Conservation (phyloP, 257 asterid species). For the Petunia axillaris region DNA sequence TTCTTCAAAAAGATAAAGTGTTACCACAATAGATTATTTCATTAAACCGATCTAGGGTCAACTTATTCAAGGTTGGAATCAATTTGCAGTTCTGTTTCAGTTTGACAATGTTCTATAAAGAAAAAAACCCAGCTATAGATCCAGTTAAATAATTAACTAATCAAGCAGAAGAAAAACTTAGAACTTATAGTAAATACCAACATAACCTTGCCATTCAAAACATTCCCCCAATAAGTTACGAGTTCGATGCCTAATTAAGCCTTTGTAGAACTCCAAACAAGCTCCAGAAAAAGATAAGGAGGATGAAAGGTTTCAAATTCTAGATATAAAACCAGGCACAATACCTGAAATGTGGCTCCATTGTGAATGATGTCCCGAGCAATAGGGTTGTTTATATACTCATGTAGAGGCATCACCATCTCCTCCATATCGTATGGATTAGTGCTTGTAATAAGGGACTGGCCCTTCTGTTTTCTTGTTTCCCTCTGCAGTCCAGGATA, state of each 20-base stretch:
- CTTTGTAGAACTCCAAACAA: slow-evolving; percentile 21
- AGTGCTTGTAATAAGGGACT: slow-evolving; percentile 39
- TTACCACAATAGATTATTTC: neutral
- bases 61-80: neutral
- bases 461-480: slow-evolving; percentile 59
- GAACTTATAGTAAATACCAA: neutral
- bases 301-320: slow-evolving; percentile 14
- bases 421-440: slow-evolving; percentile 77
- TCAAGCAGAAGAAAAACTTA: slow-evolving; percentile 14
- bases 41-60: neutral
- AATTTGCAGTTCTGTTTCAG: slow-evolving; percentile 17
- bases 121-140: neutral
- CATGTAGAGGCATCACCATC: slow-evolving; percentile 78
- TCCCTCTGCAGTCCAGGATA: slow-evolving; percentile 67
- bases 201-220: neutral
- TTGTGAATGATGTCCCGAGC: slow-evolving; percentile 84
- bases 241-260: slow-evolving; percentile 20
- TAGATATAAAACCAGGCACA: slow-evolving; percentile 24
- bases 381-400: slow-evolving; percentile 77
- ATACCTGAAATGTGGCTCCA: slow-evolving; percentile 98
- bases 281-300: neutral
- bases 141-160: slow-evolving; percentile 3
- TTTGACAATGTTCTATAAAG: slow-evolving; percentile 9
- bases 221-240: neutral
- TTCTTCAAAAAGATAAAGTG: neutral